Evolutionary conservation across 2,329 filamentous ascomycete species (phyloP).

Genomic region (Aspergillus tanneri): DNA sequence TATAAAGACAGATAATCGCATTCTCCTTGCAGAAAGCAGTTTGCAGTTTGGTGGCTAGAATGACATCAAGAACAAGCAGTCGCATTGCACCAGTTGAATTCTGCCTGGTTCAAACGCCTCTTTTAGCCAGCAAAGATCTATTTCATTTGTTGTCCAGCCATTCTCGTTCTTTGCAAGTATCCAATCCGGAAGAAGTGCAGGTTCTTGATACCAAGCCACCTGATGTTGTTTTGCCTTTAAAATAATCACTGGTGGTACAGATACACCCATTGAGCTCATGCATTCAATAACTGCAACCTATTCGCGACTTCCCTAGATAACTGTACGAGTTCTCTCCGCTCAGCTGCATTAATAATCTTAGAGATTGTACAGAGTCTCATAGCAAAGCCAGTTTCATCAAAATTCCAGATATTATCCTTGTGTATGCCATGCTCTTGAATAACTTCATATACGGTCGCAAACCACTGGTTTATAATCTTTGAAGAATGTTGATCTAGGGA

Average conservation of each 20-base stretch:
- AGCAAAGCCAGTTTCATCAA: conserved; percentile 10
- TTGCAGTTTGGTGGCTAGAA: conserved; percentile 3
- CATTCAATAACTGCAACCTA: conserved; percentile 12
- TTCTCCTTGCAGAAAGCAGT: conserved; percentile 7
- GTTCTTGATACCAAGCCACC: neutral
- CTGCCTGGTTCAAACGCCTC: neutral
- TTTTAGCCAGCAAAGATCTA: neutral
- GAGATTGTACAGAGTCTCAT: conserved; percentile 4
- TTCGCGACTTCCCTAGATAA: conserved; percentile 10
- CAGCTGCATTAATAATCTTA: conserved; percentile 11
- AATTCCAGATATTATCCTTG: conserved; percentile 4
- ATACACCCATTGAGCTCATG: neutral
- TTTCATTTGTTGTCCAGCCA: neutral
- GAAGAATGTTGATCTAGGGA: no score
- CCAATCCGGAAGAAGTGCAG: neutral
- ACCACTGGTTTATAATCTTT: neutral
- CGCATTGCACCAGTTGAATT: neutral
- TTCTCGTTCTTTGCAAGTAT: neutral
- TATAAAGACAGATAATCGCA: conserved; percentile 6
- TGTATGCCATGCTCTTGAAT: neutral
- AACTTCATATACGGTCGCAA: neutral
- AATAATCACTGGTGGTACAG: neutral
- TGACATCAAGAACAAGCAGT: conserved; percentile 4
- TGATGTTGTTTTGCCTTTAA: neutral
- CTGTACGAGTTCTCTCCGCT: conserved; percentile 5